Base-by-base conservation (phyloP, 495 filamentous ascomycete species). In the Aspergillus asperescens region DNA sequence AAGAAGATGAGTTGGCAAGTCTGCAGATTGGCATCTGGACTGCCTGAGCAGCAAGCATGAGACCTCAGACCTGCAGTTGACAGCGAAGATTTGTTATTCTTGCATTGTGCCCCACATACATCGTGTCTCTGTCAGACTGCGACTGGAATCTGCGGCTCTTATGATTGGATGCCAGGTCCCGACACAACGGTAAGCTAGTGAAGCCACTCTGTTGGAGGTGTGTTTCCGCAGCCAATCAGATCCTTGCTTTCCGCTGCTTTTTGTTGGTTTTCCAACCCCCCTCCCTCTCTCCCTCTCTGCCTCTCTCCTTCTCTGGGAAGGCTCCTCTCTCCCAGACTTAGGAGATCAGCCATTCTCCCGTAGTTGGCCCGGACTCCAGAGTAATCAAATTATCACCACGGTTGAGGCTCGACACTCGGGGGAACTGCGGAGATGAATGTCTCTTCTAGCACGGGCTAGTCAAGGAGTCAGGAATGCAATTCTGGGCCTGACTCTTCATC, bases 161-260 rank as follows among this genome's bases (percentile, higher is more conserved):
- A 65, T n/a, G n/a, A n/a, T 65, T 65, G 45, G 62, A 38, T 42
- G 32, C 18, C 15, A 8, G 16, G 57, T 53, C 55, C 62, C 62
- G 52, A 53, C 45, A 59, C 46, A 52, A 56, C 52, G 62, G 62
- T 62, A 62, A 47, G 48, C 49, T 50, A 48, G 44, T 49, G 55
- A 53, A 56, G 53, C 57, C 57, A 58, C 59, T 57, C 48, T 54
- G 61, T 50, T 54, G 51, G 47, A 46, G 23, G 37, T 49, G 25
- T 45, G 25, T 23, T 56, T 59, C 50, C 57, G 53, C 57, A 18
- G 20, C 62, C 62, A 65, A 62, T 60, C 47, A 45, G 46, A 32
- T 29, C 46, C 16, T 22, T 16, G 27, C 22, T 19, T 48, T 19
- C 24, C 20, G 9, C 7, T 28, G 7, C 4, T 32, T 51, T 37